Evolutionary conservation across 2,329 filamentous ascomycete species (phyloP).

Genomic region (Claviceps sorghi): DNA sequence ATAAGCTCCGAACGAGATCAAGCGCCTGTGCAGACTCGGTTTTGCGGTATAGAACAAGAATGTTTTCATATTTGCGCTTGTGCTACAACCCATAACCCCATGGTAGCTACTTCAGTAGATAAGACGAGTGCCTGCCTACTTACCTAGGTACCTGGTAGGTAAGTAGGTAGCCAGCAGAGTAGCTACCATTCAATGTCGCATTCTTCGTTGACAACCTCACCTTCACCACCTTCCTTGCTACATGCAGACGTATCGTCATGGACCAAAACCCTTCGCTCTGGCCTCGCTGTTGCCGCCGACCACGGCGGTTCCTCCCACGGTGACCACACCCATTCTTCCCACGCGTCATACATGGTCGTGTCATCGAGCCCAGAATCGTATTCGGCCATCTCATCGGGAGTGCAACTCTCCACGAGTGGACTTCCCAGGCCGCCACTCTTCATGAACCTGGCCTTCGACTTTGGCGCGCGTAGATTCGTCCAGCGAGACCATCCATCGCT

Average conservation of each 20-base stretch:
- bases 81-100: neutral
- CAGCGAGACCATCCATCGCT: neutral
- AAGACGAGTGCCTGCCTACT: neutral
- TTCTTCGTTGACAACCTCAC: neutral
- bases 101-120: neutral
- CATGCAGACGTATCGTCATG: neutral
- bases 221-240: neutral
- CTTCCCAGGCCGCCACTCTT: constrained; percentile 12
- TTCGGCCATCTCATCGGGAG: constrained; percentile 7
- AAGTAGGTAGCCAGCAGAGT: no score
- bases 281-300: neutral
- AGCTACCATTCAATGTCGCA: neutral
- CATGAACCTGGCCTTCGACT: constrained; percentile 5
- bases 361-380: neutral
- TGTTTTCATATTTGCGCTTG: neutral
- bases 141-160: no score
- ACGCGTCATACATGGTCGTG: neutral
- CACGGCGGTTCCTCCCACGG: neutral
- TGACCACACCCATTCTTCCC: neutral
- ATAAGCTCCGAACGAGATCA: no score
- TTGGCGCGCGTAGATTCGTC: neutral
- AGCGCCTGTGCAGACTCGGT: no score
- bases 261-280: neutral
- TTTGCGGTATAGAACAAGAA: no score
- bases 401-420: constrained; percentile 9